Evolutionary conservation across 2,329 filamentous ascomycete genomes (phyloP), one percentile per base, ranked within the genome.

Genomic region (Fusarium sp.): DNA sequence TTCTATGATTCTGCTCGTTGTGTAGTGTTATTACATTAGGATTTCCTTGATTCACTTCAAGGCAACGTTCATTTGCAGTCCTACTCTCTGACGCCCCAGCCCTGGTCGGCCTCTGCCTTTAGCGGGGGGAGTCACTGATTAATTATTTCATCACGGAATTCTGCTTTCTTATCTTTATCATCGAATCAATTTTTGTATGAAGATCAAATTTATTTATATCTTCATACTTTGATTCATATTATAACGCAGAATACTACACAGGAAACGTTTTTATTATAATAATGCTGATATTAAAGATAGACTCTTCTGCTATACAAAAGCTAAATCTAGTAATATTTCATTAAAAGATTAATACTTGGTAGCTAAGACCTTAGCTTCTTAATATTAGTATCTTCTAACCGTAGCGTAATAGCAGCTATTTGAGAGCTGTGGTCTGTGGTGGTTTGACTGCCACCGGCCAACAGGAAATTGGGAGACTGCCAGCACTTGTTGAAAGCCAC

Each of bases 191-290:
- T 2, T 1, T n/a, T 41, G 38, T 10, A 15, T 0, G 8, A n/a
- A 10, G 22, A 10, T 10, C 0, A 15, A 6, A n/a, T 39, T 15
- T n/a, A 15, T 39, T 39, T 4, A 39, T 39, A 39, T n/a, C 22
- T n/a, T 39, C 0, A 39, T 6, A 15, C 0, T n/a, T n/a, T 4
- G 0, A 39, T 39, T 15, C 15, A n/a, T 15, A 13, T 6, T n/a
- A 39, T 39, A 3, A 15, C 8, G 38, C 22, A 39, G 22, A 39
- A 39, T 15, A n/a, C 22, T n/a, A n/a, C 0, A n/a, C 6, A 2
- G 38, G 13, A 39, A n/a, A 39, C 7, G 7, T n/a, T 10, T n/a
- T 38, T 20, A 20, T 38, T 20, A 38, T 13, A 38, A 13, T 38
- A 2, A 38, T 18, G 6, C 11, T 13, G 18, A 38, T 38, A 6